Evolutionary conservation across 495 filamentous ascomycete species (phyloP).

Genomic region (Diplogelasinospora grovesii): DNA sequence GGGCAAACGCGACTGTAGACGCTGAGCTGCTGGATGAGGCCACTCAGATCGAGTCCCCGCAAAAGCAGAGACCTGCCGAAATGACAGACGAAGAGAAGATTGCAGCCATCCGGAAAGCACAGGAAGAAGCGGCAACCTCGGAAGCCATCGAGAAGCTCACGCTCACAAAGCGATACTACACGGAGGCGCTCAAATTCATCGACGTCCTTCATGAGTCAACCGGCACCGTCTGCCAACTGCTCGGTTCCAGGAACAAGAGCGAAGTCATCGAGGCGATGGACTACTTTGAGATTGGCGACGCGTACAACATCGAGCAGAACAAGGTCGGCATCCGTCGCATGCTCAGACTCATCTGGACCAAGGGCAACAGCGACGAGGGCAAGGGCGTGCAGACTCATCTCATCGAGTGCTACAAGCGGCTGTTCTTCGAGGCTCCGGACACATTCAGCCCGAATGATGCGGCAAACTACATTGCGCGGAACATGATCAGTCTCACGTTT

Average conservation of each 20-base stretch:
- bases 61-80: slow-evolving; percentile 42
- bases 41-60: slow-evolving; percentile 66
- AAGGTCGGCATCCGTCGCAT: slow-evolving; percentile 86
- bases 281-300: slow-evolving; percentile 89
- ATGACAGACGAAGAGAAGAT: slow-evolving; percentile 52
- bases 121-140: slow-evolving; percentile 59
- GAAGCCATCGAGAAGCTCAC: slow-evolving; percentile 81
- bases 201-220: slow-evolving; percentile 84
- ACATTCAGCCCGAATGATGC: slow-evolving; percentile 81
- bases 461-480: slow-evolving; percentile 91
- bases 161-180: slow-evolving; percentile 81
- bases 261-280: slow-evolving; percentile 99
- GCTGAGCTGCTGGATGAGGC: slow-evolving; percentile 79
- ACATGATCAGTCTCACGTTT: slow-evolving; percentile 98
- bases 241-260: slow-evolving; percentile 91
- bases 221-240: slow-evolving; percentile 68
- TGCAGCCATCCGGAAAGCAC: slow-evolving; percentile 58
- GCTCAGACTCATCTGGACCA: slow-evolving; percentile 97
- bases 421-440: slow-evolving; percentile 93
- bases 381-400: slow-evolving; percentile 96
- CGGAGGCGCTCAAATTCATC: slow-evolving; percentile 88
- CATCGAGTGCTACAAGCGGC: slow-evolving; percentile 90
- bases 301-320: slow-evolving; percentile 89
- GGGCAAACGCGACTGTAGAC: slow-evolving; percentile 56
- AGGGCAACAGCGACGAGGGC: slow-evolving; percentile 97